A percentile compares a stretch with the other conserved stretches of the same genome.
phyloP scores from a whole-genome alignment of 768 basidiomycete genomes.

The Hydnum rufescens region DNA sequence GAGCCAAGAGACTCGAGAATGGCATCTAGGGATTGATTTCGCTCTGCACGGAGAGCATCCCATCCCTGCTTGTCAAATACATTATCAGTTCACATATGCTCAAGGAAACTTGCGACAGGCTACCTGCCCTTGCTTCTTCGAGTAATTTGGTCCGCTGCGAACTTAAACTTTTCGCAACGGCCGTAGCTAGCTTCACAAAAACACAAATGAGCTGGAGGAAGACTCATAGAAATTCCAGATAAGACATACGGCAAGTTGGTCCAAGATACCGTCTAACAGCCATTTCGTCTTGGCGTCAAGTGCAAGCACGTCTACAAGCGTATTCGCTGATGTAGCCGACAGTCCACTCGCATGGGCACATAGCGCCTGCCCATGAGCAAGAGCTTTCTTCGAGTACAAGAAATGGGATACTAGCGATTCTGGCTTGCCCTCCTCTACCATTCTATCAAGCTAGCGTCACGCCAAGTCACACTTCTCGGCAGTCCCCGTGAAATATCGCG shows the following conservation, averaged over 20 bases:
- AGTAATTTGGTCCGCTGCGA: conserved; percentile 42
- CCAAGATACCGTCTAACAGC: conserved; percentile 51
- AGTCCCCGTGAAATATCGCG: too few relatives aligned
- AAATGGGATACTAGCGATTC: conserved; percentile 13
- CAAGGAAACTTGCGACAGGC: neutral
- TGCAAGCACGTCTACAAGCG: conserved; percentile 49
- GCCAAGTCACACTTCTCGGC: too few relatives aligned
- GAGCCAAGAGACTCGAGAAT: conserved; percentile 53
- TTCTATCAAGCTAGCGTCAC: too few relatives aligned
- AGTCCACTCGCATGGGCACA: conserved; percentile 45
- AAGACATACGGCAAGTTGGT: conserved; percentile 49
- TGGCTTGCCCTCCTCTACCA: too few relatives aligned
- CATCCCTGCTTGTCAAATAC: conserved; percentile 32
- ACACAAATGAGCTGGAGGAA: neutral
- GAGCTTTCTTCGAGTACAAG: conserved; percentile 62
- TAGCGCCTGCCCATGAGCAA: conserved; percentile 57
- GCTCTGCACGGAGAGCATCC: conserved; percentile 42
- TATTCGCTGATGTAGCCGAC: conserved; percentile 45
- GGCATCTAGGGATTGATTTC: conserved; percentile 40
- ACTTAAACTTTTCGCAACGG: conserved; percentile 55
- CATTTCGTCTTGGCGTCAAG: conserved; percentile 65
- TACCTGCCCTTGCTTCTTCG: conserved; percentile 39
- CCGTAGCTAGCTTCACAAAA: conserved; percentile 37
- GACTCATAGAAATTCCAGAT: neutral
- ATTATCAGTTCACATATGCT: neutral